Conservation (phyloP, 305 asterid species). For the Rubia balearica region DNA sequence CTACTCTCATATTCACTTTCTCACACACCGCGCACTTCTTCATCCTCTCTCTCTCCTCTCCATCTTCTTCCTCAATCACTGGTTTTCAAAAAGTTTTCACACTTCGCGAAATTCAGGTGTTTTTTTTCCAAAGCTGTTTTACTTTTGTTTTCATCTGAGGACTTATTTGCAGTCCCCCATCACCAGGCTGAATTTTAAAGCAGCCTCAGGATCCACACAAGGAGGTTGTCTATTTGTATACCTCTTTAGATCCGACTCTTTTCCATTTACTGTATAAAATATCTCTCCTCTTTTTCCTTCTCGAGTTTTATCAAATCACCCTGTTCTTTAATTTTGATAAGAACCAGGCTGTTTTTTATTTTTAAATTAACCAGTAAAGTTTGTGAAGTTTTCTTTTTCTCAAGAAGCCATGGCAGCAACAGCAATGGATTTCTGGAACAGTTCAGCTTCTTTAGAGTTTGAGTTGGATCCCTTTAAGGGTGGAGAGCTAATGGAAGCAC, state of each 20-base stretch:
- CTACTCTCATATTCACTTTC: slow-evolving; percentile 8
- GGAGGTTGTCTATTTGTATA: slow-evolving; percentile 62
- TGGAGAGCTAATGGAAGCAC: slow-evolving; percentile 74
- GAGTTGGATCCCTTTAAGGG: slow-evolving; percentile 35
- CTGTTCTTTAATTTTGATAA: slow-evolving; percentile 51
- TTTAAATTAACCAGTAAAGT: background rate
- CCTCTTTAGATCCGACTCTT: slow-evolving; percentile 28
- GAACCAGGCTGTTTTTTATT: slow-evolving; percentile 37
- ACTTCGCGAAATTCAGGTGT: no score
- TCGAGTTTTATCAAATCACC: slow-evolving; percentile 15
- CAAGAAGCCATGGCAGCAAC: slow-evolving; percentile 38
- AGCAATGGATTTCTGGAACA: slow-evolving; percentile 56
- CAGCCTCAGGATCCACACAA: slow-evolving; percentile 24
- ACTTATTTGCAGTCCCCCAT: slow-evolving; percentile 54
- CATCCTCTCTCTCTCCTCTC: slow-evolving; percentile 5
- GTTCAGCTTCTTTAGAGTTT: slow-evolving; percentile 22
- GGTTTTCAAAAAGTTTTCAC: slow-evolving; percentile 17
- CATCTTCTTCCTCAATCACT: background rate
- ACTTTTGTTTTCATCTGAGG: slow-evolving; percentile 29
- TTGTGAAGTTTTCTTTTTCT: background rate
- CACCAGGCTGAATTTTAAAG: slow-evolving; percentile 21
- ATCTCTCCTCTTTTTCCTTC: background rate
- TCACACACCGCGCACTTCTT: slow-evolving; percentile 18
- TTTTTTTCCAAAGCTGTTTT: background rate
- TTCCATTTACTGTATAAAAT: background rate